Percentiles rank a stretch among this genome's conserved stretches.
Conservation (phyloP, 768 basidiomycete species). For the Hygrocybe punicea region DNA sequence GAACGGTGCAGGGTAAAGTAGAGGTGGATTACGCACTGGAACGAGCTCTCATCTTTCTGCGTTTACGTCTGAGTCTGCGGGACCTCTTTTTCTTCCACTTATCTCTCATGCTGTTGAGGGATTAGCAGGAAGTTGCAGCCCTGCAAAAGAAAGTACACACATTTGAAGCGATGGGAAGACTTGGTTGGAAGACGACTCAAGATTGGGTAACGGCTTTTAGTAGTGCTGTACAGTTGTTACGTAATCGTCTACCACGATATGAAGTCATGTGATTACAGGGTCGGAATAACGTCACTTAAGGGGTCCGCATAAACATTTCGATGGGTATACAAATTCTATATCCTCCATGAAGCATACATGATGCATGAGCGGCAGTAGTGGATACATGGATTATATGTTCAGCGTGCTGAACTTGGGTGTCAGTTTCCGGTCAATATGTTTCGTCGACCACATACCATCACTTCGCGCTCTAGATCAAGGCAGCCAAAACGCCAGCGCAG, state of each 20-base stretch:
- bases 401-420: too few species aligned
- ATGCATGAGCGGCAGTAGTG: too few species aligned
- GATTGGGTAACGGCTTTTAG: background rate
- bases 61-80: slow-evolving; percentile 87
- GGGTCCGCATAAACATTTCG: too few species aligned
- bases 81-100: slow-evolving; percentile 98
- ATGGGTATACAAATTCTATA: too few species aligned
- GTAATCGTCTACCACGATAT: background rate
- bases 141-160: background rate
- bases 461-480: background rate
- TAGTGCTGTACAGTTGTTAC: background rate
- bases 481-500: background rate
- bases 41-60: slow-evolving; percentile 94
- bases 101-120: slow-evolving; percentile 71
- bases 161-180: background rate
- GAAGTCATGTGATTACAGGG: too few species aligned
- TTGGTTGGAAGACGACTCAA: background rate
- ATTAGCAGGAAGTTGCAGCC: background rate
- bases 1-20: background rate
- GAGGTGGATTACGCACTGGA: slow-evolving; percentile 61
- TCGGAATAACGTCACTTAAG: too few species aligned
- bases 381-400: too few species aligned
- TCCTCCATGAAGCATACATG: too few species aligned
- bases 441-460: too few species aligned
- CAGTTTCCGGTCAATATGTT: too few species aligned